Percentiles rank a stretch among this genome's conserved stretches.
Evolutionary conservation across 116 monocot species (phyloP).

Genomic region (Dioscorea cayenensis): DNA sequence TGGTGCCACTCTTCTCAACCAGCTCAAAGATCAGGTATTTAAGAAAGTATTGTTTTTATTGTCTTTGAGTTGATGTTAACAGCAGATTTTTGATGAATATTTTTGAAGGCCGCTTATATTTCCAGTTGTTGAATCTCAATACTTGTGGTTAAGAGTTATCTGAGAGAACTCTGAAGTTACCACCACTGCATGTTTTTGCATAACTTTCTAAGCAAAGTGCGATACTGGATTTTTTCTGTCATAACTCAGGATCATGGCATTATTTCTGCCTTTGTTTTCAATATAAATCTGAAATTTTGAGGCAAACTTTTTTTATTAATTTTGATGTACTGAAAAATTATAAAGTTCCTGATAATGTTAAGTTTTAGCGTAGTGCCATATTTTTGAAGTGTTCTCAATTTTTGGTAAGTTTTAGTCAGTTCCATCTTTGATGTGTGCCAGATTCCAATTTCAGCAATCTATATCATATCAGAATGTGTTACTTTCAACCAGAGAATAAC

Average conservation of each 20-base stretch:
- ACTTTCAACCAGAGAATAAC: too few species aligned
- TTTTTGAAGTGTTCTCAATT: too few species aligned
- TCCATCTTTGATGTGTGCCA: too few species aligned
- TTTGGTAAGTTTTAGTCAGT: too few species aligned
- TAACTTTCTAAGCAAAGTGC: neutral
- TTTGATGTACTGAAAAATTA: neutral
- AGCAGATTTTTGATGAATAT: neutral
- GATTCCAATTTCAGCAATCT: too few species aligned
- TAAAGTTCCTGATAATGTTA: neutral
- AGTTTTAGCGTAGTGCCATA: too few species aligned
- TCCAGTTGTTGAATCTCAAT: neutral
- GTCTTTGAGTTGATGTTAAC: neutral
- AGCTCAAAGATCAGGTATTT: slow-evolving; percentile 86
- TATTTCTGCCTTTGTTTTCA: neutral
- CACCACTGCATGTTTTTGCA: neutral
- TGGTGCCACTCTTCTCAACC: slow-evolving; percentile 83
- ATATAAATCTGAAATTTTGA: neutral
- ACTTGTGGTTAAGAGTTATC: neutral
- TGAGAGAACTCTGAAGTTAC: neutral
- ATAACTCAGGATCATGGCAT: neutral
- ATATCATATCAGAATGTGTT: too few species aligned
- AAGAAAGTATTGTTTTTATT: neutral
- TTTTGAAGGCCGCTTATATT: neutral
- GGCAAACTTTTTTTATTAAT: neutral
- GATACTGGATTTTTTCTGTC: neutral